Conservation (phyloP, 129 eudicot genomes). For the Oenanthe sinensis region DNA sequence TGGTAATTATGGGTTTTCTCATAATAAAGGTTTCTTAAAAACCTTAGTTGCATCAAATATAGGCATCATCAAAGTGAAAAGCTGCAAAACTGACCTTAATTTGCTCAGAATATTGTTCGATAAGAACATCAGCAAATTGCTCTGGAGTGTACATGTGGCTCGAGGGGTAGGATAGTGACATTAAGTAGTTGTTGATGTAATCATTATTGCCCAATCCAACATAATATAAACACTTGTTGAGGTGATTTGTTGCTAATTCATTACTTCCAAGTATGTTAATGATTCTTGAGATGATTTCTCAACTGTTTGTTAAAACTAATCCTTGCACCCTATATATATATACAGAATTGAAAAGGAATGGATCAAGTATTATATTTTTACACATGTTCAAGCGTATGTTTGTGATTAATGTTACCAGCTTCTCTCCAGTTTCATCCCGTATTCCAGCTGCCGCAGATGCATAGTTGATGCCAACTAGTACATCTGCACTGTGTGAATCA, state of each 20-base stretch:
- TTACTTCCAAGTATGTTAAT: constrained; percentile 25
- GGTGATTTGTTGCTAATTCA: constrained; percentile 17
- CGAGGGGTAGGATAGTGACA: constrained; percentile 21
- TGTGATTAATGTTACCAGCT: constrained; percentile 15
- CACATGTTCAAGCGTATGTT: not conserved
- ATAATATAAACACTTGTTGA: constrained; percentile 40
- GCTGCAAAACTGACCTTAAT: constrained; percentile 37
- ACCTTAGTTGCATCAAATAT: not conserved
- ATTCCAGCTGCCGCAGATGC: constrained; percentile 42
- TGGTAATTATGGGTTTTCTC: too few relatives aligned
- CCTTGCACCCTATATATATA: constrained; percentile 37
- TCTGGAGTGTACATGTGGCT: constrained; percentile 35
- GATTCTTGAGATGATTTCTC: constrained; percentile 29
- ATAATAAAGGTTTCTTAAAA: too few relatives aligned
- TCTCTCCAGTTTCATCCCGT: constrained; percentile 24
- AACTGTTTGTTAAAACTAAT: constrained; percentile 42
- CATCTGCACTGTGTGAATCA: constrained; percentile 2
- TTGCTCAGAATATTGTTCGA: constrained; percentile 41
- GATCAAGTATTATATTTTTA: not conserved
- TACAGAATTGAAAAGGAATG: not conserved
- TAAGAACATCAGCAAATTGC: constrained; percentile 33
- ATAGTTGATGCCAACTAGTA: constrained; percentile 26
- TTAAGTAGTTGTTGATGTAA: constrained; percentile 53
- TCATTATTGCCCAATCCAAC: constrained; percentile 62
- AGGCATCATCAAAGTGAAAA: not conserved